A percentile compares a stretch with the other conserved stretches of the same genome.
These are phyloP conservation scores for Calonectria fujianensis DNA, from an alignment of 2,329 filamentous ascomycete species.

Conservation along the genomic window DNA sequence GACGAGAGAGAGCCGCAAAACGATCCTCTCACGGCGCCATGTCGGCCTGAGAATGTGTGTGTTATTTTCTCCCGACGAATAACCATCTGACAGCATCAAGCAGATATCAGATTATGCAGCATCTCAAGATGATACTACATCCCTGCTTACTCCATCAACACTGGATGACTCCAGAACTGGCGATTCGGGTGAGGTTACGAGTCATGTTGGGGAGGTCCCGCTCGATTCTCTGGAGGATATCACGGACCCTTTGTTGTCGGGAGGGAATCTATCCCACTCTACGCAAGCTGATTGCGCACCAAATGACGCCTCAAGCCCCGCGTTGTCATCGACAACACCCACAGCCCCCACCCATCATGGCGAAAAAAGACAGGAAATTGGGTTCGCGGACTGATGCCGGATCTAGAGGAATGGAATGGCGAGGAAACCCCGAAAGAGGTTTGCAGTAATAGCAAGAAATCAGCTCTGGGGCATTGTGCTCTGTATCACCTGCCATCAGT, in stretches of 20 bases:
- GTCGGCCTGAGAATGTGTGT: not conserved
- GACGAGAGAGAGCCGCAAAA: not conserved
- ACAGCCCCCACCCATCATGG: not conserved
- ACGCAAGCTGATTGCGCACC: not conserved
- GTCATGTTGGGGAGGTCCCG: not conserved
- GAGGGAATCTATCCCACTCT: not conserved
- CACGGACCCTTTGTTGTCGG: not conserved
- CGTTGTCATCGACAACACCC: not conserved
- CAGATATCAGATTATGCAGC: not conserved
- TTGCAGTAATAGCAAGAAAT: not conserved
- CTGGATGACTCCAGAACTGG: not conserved
- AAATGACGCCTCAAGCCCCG: not conserved
- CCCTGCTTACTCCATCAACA: not conserved
- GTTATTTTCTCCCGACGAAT: not conserved
- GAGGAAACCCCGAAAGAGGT: not conserved
- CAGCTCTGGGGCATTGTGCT: not conserved
- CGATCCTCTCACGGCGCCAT: not conserved
- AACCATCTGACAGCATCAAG: not conserved
- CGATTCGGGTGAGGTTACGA: not conserved
- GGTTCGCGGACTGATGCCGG: not conserved
- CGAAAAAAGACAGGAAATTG: not conserved
- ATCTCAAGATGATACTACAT: not conserved
- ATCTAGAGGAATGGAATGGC: not conserved
- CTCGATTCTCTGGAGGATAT: not conserved
- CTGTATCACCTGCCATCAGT: constrained; percentile 24